phyloP scores from a whole-genome alignment of 192 early-diverging fungal species.

The Podochytrium sp. region DNA sequence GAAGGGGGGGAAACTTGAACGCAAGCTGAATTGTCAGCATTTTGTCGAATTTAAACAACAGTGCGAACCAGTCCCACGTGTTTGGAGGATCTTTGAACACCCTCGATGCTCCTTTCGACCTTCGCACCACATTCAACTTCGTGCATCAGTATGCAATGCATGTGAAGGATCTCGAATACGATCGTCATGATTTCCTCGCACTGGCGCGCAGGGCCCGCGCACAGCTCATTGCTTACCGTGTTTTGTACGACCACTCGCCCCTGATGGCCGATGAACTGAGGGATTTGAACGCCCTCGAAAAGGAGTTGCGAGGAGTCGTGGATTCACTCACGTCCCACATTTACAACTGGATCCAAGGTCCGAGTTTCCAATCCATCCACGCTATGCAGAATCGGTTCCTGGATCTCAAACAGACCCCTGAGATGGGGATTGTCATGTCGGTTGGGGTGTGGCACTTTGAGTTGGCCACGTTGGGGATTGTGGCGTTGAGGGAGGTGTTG shows the following conservation, averaged over 20 bases:
- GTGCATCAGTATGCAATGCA: not conserved
- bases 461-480: not conserved
- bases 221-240: slow-evolving; percentile 2
- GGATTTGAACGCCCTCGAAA: too few relatives aligned
- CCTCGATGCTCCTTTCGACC: not conserved
- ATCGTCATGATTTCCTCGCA: not conserved
- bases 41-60: too few relatives aligned
- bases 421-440: slow-evolving; percentile 3
- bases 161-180: not conserved
- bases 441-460: not conserved
- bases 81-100: slow-evolving; percentile 12
- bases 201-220: slow-evolving; percentile 4
- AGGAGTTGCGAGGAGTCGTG: too few relatives aligned
- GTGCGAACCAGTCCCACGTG: too few relatives aligned
- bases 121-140: not conserved
- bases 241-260: slow-evolving; percentile 12
- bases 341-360: not conserved
- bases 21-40: too few relatives aligned
- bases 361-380: not conserved
- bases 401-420: not conserved
- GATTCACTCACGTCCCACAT: not conserved
- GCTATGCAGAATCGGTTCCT: not conserved
- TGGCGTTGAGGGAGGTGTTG: not conserved
- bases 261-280: too few relatives aligned
- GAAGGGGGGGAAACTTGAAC: too few relatives aligned